Evolutionary conservation across 164 flowering plant species (phyloP).

Genomic region (Kalanchoe fedtschenkoi): DNA sequence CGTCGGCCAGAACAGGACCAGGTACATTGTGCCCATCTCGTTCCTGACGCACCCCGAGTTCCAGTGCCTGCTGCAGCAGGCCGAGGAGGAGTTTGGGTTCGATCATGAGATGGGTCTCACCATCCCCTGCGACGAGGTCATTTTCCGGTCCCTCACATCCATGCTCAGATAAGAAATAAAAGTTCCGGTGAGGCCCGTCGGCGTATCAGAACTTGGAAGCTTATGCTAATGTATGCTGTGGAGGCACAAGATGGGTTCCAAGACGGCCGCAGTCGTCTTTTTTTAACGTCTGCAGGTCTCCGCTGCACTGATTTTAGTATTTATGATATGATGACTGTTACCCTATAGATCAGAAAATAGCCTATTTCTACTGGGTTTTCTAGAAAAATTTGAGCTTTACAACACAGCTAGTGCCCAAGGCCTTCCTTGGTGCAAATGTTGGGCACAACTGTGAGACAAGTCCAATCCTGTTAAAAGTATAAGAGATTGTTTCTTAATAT

Average conservation of each 20-base stretch:
- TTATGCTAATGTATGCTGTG: neutral
- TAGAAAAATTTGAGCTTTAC: neutral
- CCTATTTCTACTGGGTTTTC: neutral
- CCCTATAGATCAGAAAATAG: neutral
- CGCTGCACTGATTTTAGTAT: neutral
- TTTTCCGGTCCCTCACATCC: conserved; percentile 7
- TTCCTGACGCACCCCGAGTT: conserved; percentile 6
- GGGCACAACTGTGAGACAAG: no score
- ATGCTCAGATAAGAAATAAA: neutral
- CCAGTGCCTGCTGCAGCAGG: conserved; percentile 3
- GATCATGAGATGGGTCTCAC: conserved; percentile 9
- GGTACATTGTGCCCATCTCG: conserved; percentile 6
- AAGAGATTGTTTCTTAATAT: conserved; percentile 1
- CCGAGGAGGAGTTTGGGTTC: conserved; percentile 8
- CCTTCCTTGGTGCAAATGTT: neutral
- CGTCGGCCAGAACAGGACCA: conserved; percentile 1
- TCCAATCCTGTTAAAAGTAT: neutral
- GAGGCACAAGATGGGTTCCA: conserved; percentile 2
- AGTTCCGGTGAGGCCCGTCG: neutral
- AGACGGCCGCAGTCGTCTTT: neutral
- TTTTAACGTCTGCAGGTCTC: neutral
- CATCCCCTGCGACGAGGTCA: conserved; percentile 7
- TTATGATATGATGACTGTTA: neutral
- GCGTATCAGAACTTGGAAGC: neutral
- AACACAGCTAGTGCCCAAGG: no score